phyloP scores from a whole-genome alignment of 2,329 filamentous ascomycete genomes.

The Dryadomyces quercivorus region DNA sequence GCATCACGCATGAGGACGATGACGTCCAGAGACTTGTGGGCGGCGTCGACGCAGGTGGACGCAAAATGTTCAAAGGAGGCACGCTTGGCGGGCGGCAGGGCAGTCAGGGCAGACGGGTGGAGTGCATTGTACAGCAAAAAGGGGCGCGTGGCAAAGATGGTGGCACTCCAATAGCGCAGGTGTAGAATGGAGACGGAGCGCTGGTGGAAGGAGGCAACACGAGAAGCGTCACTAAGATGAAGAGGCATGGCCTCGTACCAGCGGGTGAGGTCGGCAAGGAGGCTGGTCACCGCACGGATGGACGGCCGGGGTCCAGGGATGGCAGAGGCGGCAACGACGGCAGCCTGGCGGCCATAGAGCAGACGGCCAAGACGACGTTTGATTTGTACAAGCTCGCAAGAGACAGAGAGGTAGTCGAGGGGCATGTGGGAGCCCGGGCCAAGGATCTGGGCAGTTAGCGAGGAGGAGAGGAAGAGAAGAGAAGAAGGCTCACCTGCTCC shows the following conservation, averaged over 20 bases:
- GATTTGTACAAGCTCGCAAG: conserved; percentile 14
- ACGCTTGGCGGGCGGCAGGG: conserved; percentile 11
- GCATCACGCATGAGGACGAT: conserved; percentile 12
- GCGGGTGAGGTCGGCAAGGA: conserved; percentile 9
- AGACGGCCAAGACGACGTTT: conserved; percentile 12
- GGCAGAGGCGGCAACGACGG: neutral
- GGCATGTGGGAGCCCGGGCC: conserved; percentile 17
- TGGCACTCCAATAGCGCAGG: conserved; percentile 14
- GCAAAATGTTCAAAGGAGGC: conserved; percentile 13
- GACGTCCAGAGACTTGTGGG: conserved; percentile 11
- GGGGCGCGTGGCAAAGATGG: conserved; percentile 21
- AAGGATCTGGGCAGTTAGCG: conserved; percentile 12
- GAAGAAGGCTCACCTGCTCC: conserved; percentile 9
- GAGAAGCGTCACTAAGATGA: conserved; percentile 13
- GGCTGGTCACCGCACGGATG: conserved; percentile 11
- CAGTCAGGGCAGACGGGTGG: conserved; percentile 5
- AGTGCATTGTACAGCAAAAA: conserved; percentile 15
- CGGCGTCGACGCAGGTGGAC: conserved; percentile 14
- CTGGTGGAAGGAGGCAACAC: conserved; percentile 13
- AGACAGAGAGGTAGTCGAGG: conserved; percentile 14
- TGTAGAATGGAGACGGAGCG: conserved; percentile 16
- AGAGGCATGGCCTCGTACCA: conserved; percentile 15
- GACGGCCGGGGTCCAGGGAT: conserved; percentile 2
- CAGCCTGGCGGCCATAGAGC: conserved; percentile 8
- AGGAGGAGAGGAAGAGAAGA: neutral